Conservation (phyloP, 2,329 filamentous ascomycete genomes). For the Aureobasidium sp. region DNA sequence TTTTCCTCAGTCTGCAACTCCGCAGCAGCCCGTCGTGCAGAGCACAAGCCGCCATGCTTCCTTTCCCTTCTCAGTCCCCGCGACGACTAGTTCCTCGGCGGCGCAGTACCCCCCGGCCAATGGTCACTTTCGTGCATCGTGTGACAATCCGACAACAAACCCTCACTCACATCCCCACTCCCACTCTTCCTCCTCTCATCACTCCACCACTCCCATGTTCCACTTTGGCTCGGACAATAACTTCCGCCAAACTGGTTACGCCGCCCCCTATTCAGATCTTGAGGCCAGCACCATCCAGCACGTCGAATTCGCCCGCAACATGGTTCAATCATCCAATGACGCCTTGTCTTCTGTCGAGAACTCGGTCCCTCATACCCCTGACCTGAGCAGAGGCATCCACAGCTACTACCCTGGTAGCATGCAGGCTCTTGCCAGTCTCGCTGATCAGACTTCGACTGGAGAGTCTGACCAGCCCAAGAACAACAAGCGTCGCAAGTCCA, state of each 20-base stretch:
- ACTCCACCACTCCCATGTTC: not conserved
- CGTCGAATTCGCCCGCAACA: slow-evolving; percentile 3
- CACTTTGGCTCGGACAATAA: slow-evolving; percentile 15
- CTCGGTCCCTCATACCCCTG: slow-evolving; percentile 10
- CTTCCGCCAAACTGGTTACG: slow-evolving; percentile 11
- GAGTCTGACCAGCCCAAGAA: not conserved
- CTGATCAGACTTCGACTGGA: not conserved
- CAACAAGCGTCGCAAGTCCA: slow-evolving; percentile 14
- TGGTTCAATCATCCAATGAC: not conserved
- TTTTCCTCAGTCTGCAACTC: not conserved
- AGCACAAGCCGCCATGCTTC: not conserved
- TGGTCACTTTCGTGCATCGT: slow-evolving; percentile 11
- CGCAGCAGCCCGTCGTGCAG: not conserved
- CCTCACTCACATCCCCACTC: not conserved
- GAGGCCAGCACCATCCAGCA: slow-evolving; percentile 7
- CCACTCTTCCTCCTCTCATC: slow-evolving; percentile 3
- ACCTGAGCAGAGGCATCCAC: not conserved
- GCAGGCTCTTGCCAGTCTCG: not conserved
- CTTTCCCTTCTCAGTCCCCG: not conserved
- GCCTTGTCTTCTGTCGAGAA: slow-evolving; percentile 5
- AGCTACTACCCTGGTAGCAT: slow-evolving; percentile 7
- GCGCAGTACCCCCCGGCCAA: slow-evolving; percentile 2
- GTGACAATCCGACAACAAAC: slow-evolving; percentile 2
- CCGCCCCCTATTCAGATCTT: slow-evolving; percentile 6
- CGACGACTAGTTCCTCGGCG: not conserved